Evolutionary conservation across 139 green algal species (phyloP).

Genomic region (Chlamydomonas applanata): DNA sequence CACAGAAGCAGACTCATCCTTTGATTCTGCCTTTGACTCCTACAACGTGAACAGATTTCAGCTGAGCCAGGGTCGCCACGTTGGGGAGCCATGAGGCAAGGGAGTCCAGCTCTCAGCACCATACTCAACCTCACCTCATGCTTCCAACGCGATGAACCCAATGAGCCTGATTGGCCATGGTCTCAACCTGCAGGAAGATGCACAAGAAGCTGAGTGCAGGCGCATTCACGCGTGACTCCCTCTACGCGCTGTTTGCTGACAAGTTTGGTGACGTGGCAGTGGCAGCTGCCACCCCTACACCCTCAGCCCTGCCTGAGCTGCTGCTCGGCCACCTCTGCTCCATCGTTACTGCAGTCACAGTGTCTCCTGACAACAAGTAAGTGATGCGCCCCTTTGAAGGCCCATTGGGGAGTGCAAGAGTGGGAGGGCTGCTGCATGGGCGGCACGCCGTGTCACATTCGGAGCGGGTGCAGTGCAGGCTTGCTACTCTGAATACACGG

Average conservation of each 20-base stretch:
- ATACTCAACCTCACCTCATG: too few species aligned
- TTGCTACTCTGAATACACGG: background rate
- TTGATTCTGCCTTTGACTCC: too few species aligned
- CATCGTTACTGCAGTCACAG: conserved; percentile 68
- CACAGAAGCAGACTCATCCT: too few species aligned
- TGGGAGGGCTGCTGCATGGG: too few species aligned
- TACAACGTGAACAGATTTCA: too few species aligned
- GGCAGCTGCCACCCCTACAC: background rate
- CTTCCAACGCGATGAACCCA: too few species aligned
- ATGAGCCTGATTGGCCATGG: too few species aligned
- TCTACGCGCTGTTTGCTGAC: conserved; percentile 66
- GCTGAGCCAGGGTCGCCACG: too few species aligned
- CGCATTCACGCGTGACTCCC: conserved; percentile 54
- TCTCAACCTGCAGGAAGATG: conserved; percentile 44
- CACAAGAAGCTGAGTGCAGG: conserved; percentile 71
- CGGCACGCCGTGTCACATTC: too few species aligned
- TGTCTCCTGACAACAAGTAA: conserved; percentile 48
- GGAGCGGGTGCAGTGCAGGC: background rate
- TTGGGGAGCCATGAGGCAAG: background rate
- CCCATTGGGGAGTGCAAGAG: too few species aligned
- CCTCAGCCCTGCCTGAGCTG: conserved; percentile 27
- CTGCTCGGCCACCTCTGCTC: conserved; percentile 83
- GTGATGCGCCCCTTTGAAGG: background rate
- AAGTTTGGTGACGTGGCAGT: conserved; percentile 84
- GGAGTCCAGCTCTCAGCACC: background rate